Percentiles rank a stretch among this genome's conserved stretches.
phyloP scores from a whole-genome alignment of 2,329 filamentous ascomycete genomes.

The Botrytis tulipae region DNA sequence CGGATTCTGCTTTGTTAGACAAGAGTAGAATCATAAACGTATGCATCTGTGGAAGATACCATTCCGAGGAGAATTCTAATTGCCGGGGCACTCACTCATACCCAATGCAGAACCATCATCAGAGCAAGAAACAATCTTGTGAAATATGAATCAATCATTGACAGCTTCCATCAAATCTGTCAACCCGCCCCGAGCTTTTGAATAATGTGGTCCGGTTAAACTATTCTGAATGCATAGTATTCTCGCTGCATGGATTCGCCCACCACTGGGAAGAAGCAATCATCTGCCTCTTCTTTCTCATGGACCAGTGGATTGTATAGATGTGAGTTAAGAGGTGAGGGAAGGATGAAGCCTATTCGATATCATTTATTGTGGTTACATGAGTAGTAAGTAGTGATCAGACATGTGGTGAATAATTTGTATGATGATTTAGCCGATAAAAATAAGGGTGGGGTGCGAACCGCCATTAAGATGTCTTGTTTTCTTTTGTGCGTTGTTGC shows the following conservation, averaged over 20 bases:
- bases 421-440: not conserved
- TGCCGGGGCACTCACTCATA: not conserved
- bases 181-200: not conserved
- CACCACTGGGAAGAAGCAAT: not conserved
- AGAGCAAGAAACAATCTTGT: not conserved
- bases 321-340: not conserved
- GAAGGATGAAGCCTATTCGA: not conserved
- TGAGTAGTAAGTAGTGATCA: not conserved
- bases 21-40: not conserved
- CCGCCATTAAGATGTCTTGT: not conserved
- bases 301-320: not conserved
- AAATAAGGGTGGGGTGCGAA: constrained; percentile 7
- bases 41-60: not conserved
- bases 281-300: not conserved
- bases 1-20: not conserved
- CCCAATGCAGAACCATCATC: not conserved
- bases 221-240: not conserved
- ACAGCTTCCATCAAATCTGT: not conserved
- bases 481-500: constrained; percentile 13
- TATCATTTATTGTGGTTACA: not conserved
- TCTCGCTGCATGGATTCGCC: not conserved
- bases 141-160: not conserved
- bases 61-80: not conserved
- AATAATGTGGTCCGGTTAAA: not conserved
- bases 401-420: not conserved